A percentile compares a stretch with the other conserved stretches of the same genome.
Conservation (phyloP, 331 rosid genomes). For the Acacia concinna region DNA sequence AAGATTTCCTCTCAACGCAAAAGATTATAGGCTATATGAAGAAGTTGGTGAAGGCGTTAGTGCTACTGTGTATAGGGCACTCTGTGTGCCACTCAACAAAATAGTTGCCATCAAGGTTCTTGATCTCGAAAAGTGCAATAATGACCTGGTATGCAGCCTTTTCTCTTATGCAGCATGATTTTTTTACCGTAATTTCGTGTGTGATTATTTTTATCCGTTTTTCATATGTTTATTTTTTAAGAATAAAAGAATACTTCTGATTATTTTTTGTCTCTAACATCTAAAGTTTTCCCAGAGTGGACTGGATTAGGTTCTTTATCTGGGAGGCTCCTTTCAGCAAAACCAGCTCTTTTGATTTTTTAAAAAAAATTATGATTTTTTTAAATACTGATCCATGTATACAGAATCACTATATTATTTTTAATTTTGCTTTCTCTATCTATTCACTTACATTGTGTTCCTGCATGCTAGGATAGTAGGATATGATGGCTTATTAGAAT, state of each 20-base stretch:
- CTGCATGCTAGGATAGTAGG: neutral
- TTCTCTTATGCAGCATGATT: neutral
- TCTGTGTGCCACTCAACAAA: slow-evolving; percentile 85
- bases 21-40: slow-evolving; percentile 85
- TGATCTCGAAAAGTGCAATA: slow-evolving; percentile 93
- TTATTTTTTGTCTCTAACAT: slow-evolving; percentile 2
- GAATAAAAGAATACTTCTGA: neutral
- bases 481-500: neutral
- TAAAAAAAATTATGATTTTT: neutral
- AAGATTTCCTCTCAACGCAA: slow-evolving; percentile 73
- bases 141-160: slow-evolving; percentile 71
- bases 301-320: neutral
- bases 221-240: neutral
- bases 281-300: neutral
- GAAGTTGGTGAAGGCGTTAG: slow-evolving; percentile 99
- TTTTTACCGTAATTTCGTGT: neutral
- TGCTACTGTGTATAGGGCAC: slow-evolving; percentile 89
- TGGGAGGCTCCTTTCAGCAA: neutral
- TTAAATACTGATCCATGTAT: slow-evolving; percentile 11
- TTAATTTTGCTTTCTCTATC: neutral
- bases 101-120: slow-evolving; percentile 97
- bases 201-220: neutral
- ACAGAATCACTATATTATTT: neutral
- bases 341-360: neutral
- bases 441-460: neutral